Conservation (phyloP, 305 asterid genomes). For the Galium porrigens region DNA sequence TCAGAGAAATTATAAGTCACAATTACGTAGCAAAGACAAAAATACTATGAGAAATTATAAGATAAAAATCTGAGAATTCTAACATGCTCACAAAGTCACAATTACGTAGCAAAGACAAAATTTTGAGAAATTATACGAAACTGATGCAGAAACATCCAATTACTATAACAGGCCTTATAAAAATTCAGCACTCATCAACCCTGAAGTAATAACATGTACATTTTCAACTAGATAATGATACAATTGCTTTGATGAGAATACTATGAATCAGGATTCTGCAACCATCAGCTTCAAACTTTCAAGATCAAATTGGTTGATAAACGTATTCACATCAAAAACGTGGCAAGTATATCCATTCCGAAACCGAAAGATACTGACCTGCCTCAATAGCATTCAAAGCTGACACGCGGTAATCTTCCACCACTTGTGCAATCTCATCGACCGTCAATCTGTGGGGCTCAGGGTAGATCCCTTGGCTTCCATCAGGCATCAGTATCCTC, state of each 20-base stretch:
- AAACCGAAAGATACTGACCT: conserved; percentile 30
- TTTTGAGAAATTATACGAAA: neutral
- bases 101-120: too few relatives aligned
- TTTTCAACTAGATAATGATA: neutral
- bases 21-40: too few relatives aligned
- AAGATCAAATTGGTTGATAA: neutral
- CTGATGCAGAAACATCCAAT: neutral
- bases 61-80: too few relatives aligned
- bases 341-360: neutral
- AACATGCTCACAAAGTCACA: too few relatives aligned
- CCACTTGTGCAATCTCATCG: conserved; percentile 41
- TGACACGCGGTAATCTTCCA: conserved; percentile 50
- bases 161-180: neutral
- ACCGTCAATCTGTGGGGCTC: conserved; percentile 46
- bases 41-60: too few relatives aligned
- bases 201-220: neutral
- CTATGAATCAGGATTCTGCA: neutral
- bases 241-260: neutral
- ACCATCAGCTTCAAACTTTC: neutral
- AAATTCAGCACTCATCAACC: neutral
- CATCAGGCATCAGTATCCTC: conserved; percentile 81
- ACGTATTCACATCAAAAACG: neutral
- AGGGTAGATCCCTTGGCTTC: conserved; percentile 48
- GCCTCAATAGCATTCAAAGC: conserved; percentile 84
- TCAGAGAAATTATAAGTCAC: neutral